These are phyloP conservation scores for Musa acuminata DNA, from an alignment of 176 grass and related monocot genomes.

Conservation along the genomic window DNA sequence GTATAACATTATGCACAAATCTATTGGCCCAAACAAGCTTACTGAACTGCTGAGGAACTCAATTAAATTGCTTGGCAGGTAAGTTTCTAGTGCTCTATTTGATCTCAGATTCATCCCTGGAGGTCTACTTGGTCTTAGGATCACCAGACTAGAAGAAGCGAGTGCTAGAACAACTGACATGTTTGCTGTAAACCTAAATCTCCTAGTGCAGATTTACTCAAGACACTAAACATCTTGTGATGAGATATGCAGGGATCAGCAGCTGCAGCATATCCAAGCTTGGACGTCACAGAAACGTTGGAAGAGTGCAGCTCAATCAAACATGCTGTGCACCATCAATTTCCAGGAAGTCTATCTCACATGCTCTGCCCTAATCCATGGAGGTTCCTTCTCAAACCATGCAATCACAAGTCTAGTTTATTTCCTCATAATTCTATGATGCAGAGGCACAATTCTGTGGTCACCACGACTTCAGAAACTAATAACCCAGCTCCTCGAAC, in stretches of 20 bases:
- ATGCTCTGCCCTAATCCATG: conserved; percentile 19
- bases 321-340: conserved; percentile 11
- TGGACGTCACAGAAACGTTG: conserved; percentile 32
- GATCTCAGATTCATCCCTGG: too few relatives aligned
- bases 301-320: conserved; percentile 50
- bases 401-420: background rate
- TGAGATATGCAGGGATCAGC: conserved; percentile 22
- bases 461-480: too few relatives aligned
- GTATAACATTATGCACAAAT: too few relatives aligned
- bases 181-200: conserved; percentile 49
- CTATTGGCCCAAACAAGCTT: too few relatives aligned
- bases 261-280: conserved; percentile 9
- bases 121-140: conserved; percentile 15
- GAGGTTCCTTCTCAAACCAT: background rate
- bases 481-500: too few relatives aligned
- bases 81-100: too few relatives aligned
- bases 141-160: conserved; percentile 34
- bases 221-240: conserved; percentile 7
- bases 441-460: too few relatives aligned
- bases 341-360: conserved; percentile 21
- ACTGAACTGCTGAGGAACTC: too few relatives aligned
- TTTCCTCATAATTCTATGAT: too few relatives aligned
- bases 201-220: conserved; percentile 33
- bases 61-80: too few relatives aligned
- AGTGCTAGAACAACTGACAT: conserved; percentile 22